Evolutionary conservation across 2,329 filamentous ascomycete species (phyloP).

Genomic region (Pestalotiopsis sp.): DNA sequence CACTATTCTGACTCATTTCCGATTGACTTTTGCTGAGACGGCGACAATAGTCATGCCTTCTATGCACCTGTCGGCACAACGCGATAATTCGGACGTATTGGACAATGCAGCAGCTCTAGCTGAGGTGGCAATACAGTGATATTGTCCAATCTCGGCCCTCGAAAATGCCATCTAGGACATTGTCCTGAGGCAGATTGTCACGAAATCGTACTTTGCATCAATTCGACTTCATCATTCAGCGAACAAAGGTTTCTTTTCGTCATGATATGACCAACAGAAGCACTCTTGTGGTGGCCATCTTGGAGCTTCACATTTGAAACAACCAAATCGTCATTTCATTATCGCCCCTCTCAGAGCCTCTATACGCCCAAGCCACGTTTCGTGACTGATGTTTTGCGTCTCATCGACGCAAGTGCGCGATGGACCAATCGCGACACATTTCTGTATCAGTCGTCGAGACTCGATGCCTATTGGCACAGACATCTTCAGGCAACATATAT

Average conservation of each 20-base stretch:
- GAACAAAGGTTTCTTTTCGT: not conserved
- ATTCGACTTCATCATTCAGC: not conserved
- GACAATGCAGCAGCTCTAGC: too few species aligned
- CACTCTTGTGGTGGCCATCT: not conserved
- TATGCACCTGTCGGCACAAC: not conserved
- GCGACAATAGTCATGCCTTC: not conserved
- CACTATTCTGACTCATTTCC: not conserved
- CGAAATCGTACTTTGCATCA: not conserved
- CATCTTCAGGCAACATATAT: not conserved
- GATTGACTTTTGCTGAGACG: not conserved
- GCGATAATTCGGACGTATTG: too few species aligned
- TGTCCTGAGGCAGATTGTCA: too few species aligned
- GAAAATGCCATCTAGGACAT: too few species aligned
- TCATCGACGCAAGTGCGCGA: slow-evolving; percentile 17
- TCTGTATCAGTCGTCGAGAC: not conserved
- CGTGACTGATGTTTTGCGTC: slow-evolving; percentile 1
- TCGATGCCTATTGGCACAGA: not conserved
- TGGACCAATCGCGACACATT: slow-evolving; percentile 8
- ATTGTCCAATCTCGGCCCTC: too few species aligned
- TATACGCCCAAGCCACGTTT: slow-evolving; percentile 6
- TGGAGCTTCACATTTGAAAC: slow-evolving; percentile 4
- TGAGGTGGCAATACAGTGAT: too few species aligned
- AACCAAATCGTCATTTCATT: not conserved
- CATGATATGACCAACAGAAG: not conserved
- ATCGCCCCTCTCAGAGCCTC: not conserved